These are phyloP conservation scores for Rhodosporidiobolus odoratus DNA, from an alignment of 768 basidiomycete species.

Conservation along the genomic window DNA sequence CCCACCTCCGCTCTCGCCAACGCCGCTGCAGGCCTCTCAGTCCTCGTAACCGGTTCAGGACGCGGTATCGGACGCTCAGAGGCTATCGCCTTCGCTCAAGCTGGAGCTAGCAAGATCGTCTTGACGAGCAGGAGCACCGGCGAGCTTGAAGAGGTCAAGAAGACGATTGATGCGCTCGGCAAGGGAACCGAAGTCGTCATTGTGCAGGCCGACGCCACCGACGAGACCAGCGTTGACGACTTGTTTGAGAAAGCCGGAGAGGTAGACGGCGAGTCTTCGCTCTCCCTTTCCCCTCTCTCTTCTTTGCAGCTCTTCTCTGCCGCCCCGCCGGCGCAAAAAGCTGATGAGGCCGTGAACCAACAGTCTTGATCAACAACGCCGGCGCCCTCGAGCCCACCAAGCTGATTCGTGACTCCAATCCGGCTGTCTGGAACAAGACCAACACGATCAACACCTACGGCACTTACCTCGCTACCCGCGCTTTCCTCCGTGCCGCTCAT, in stretches of 20 bases:
- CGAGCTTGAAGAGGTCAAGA: slow-evolving; percentile 16
- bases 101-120: slow-evolving; percentile 19
- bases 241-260: slow-evolving; percentile 19
- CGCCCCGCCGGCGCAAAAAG: too few species aligned
- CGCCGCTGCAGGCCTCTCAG: slow-evolving; percentile 2
- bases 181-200: slow-evolving; percentile 7
- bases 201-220: neutral
- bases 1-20: neutral
- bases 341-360: neutral
- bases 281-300: neutral
- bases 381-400: slow-evolving; percentile 22
- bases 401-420: slow-evolving; percentile 10
- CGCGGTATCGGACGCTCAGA: neutral
- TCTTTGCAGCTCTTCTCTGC: neutral
- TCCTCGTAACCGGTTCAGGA: slow-evolving; percentile 24
- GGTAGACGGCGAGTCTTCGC: slow-evolving; percentile 6
- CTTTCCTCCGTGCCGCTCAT: slow-evolving; percentile 14
- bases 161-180: neutral
- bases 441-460: slow-evolving; percentile 8
- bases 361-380: slow-evolving; percentile 26
- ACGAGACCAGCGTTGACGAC: slow-evolving; percentile 4
- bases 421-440: slow-evolving; percentile 8
- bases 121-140: neutral
- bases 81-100: slow-evolving; percentile 19
- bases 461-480: slow-evolving; percentile 24